These are phyloP conservation scores for Chlamydomonas sp. DNA, from an alignment of 139 green algal species.

Conservation along the genomic window DNA sequence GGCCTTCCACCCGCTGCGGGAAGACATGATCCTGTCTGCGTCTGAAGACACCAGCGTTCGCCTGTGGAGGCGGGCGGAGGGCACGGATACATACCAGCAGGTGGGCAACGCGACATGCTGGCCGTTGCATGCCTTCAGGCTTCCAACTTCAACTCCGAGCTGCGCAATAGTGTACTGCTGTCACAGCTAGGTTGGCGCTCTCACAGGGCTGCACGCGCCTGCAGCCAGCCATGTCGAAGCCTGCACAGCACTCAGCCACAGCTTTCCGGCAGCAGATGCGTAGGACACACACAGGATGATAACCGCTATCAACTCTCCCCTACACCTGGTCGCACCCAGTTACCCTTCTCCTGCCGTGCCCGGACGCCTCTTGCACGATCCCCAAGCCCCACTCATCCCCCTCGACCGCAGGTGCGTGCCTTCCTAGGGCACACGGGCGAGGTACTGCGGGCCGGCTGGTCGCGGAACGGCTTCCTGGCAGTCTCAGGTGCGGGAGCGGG, in stretches of 20 bases:
- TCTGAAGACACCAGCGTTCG: conserved; percentile 56
- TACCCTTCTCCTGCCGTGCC: no score
- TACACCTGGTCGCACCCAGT: neutral
- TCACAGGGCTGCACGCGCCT: no score
- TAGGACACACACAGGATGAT: no score
- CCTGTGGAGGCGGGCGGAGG: conserved; percentile 36
- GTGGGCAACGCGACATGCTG: neutral
- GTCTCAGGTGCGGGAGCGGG: conserved; percentile 41
- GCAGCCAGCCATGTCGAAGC: no score
- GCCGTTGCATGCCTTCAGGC: neutral
- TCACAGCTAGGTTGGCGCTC: no score
- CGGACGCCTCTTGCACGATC: neutral
- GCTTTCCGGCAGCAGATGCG: no score
- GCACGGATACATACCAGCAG: conserved; percentile 42
- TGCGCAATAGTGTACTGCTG: no score
- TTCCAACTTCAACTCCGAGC: no score
- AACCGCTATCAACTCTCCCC: no score
- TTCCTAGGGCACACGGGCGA: conserved; percentile 47
- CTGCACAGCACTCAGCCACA: no score
- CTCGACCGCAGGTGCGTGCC: neutral
- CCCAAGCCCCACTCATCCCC: neutral
- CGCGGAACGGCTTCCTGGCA: conserved; percentile 39
- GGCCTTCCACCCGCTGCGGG: conserved; percentile 37
- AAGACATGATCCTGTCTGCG: conserved; percentile 44
- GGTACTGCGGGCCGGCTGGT: conserved; percentile 53